These are phyloP conservation scores for Lachancea meyersii DNA, from an alignment of 805 yeast genomes.

Conservation along the genomic window DNA sequence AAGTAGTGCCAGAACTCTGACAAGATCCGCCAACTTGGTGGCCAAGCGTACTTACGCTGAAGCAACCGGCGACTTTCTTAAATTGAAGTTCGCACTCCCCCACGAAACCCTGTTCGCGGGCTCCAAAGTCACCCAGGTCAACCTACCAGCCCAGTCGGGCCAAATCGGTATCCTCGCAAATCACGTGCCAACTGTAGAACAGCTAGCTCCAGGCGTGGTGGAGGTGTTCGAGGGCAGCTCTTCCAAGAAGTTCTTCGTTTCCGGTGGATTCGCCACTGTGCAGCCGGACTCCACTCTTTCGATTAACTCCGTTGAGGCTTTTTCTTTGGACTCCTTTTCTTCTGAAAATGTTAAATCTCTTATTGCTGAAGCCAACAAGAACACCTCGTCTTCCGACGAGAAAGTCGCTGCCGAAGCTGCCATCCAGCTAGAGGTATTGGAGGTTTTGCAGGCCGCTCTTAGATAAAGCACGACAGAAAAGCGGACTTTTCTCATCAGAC, in stretches of 20 bases:
- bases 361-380: conserved; percentile 91
- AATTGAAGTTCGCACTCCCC: conserved; percentile 86
- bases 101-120: conserved; percentile 61
- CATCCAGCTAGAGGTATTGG: conserved; percentile 92
- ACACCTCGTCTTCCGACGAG: conserved; percentile 77
- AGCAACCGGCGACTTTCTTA: conserved; percentile 76
- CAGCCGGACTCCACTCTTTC: conserved; percentile 89
- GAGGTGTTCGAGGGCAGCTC: conserved; percentile 78
- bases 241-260: conserved; percentile 75
- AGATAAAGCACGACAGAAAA: conserved; percentile 14
- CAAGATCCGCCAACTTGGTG: conserved; percentile 41
- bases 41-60: conserved; percentile 80
- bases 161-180: conserved; percentile 94
- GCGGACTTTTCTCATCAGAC: neutral
- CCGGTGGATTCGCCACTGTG: conserved; percentile 95
- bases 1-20: conserved; percentile 17
- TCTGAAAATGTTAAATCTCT: conserved; percentile 70
- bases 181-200: conserved; percentile 97
- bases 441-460: conserved; percentile 64
- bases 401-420: conserved; percentile 88
- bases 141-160: conserved; percentile 92
- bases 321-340: conserved; percentile 82
- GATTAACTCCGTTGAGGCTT: conserved; percentile 93
- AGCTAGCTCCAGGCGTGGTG: conserved; percentile 91
- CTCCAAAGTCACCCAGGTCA: conserved; percentile 59